Base-by-base conservation (phyloP, 352 stramenopile genomes). In the Peronospora tabacina region DNA sequence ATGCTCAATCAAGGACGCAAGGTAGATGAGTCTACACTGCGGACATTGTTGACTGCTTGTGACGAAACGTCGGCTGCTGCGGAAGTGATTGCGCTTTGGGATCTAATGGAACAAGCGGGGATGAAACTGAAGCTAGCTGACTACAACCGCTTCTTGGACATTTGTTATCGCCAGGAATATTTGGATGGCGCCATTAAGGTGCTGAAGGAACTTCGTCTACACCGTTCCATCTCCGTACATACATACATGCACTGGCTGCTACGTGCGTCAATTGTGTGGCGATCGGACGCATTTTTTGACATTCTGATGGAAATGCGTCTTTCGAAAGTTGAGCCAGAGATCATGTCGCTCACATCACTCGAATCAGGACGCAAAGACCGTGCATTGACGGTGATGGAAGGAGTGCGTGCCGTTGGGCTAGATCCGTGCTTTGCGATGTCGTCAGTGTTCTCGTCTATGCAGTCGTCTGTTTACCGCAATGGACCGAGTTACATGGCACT, bases 351-450 rank as follows among this genome's bases (percentile, higher is more conserved):
- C 40, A 92, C 82, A 15, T 92, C 82, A 38, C 72, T 92, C 10
- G 82, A 92, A 59, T 86, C 78, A 0, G 82, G 80, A 8, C 79
- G 82, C n/a, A 87, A 85, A 49, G 82, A 92, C 52, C 75, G 72
- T 30, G 82, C 82, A 8, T 44, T 92, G 58, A 92, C 82, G 0
- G 82, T 92, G n/a, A 92, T 92, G 82, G 82, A 92, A 58, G 82
- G 82, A 19, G 82, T 92, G 24, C 78, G 82, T 15, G 82, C 82
- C 0, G 82, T 92, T 16, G 82, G 82, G 4, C 49, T 92, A 26
- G 82, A 92, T 46, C 79, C 82, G 44, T 92, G 82, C 58, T 92
- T 90, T 54, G 78, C 79, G 13, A 92, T 92, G 82, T 86, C 78
- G 29, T 83, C 76, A 11, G 79, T 92, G 8, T 91, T 79, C 50